Conservation (phyloP, 371 early-diverging fungal genomes). For the Apophysomyces trapeziformis region DNA sequence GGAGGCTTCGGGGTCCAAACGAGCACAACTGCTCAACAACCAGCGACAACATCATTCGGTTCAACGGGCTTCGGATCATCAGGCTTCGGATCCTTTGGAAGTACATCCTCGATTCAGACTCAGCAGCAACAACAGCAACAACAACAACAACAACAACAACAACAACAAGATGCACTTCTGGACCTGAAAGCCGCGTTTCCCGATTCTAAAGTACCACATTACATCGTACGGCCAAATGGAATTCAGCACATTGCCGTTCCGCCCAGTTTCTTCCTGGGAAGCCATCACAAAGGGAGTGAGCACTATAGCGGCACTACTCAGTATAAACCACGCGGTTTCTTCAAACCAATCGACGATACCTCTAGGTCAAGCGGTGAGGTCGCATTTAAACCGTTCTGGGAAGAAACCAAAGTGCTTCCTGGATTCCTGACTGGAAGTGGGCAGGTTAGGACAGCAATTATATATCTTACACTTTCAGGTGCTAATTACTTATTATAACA, state of each 20-base stretch:
- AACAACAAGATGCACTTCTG: neutral
- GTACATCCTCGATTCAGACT: neutral
- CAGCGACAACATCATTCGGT: neutral
- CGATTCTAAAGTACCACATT: constrained; percentile 2
- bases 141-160: neutral
- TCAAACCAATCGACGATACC: neutral
- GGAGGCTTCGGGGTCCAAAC: neutral
- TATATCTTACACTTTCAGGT: no score
- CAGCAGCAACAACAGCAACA: neutral
- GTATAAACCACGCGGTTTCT: constrained; percentile 1
- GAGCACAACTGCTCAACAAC: neutral
- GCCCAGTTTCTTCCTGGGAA: neutral
- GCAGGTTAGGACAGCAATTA: neutral
- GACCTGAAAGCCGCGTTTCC: constrained; percentile 2
- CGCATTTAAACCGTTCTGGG: neutral
- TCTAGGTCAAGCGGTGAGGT: neutral
- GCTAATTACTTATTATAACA: neutral
- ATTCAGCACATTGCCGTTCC: neutral
- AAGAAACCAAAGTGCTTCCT: constrained; percentile 23
- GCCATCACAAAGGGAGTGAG: neutral
- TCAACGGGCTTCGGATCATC: neutral
- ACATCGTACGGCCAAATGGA: constrained; percentile 1
- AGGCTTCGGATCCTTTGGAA: constrained; percentile 5
- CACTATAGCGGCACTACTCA: neutral
- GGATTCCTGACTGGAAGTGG: constrained; percentile 23